Base-by-base conservation (phyloP, 2,329 filamentous ascomycete genomes). In the Dactylellina sp. region DNA sequence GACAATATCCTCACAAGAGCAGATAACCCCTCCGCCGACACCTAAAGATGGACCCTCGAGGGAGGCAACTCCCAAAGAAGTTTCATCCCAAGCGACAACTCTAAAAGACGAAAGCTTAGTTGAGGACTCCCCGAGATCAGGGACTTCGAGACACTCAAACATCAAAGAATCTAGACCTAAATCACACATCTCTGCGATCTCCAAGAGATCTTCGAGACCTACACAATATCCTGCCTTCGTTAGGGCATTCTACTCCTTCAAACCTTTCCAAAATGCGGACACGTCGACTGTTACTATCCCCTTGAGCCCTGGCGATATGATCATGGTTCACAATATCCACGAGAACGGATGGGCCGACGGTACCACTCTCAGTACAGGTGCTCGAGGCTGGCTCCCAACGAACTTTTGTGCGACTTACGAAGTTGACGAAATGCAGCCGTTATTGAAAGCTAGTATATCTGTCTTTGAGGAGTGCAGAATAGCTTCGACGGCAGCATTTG, bases 341-440 rank as follows among this genome's bases (percentile, higher is more conserved):
- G 95, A 92, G 74, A 99, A 98, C 83, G 95, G 95, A 77, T 99
- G 95, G 95, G 95, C 95, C 32, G 95, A 99, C 81, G 95, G 95
- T 57, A 99, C 95, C 0, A 84, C 97, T 42, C 83, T 99, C 75
- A 86, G 90, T 22, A 92, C 93, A 1, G 94, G 94, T 24, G 90
- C 91, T 56, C 87, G 95, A 77, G 95, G 95, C 75, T 99, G 95
- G 95, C 84, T 99, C 72, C 95, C 95, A 1, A 99, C 95, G 7
- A 99, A 99, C 81, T 99, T 98, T 81, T 99, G 95, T 83, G 93
- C 97, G 80, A 87, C 92, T 7, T 99, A 97, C 80, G 92, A 97
- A 77, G 92, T 94, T 49, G 88, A 92, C 20, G 89, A 93, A 76
- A 93, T 98, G 85, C 88, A 89, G 62, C 93, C 88, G 76, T 85